Percentiles rank a stretch among this genome's conserved stretches.
These are phyloP conservation scores for Avena eriantha DNA, from an alignment of 176 grass and related monocot genomes.

Conservation along the genomic window DNA sequence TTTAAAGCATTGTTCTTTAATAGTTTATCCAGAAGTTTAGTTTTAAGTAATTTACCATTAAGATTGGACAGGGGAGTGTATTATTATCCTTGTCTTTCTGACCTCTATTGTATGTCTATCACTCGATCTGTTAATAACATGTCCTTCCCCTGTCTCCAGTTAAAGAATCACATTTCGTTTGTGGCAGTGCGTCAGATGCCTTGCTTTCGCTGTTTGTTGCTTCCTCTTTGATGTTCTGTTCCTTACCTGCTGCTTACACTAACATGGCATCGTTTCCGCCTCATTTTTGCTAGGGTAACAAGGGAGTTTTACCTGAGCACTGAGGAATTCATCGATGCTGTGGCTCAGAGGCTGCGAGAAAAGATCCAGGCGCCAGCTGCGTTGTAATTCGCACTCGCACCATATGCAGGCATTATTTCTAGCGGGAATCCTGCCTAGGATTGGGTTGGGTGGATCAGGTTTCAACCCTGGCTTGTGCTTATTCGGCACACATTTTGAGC, in stretches of 20 bases:
- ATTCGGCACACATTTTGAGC: conserved; percentile 35
- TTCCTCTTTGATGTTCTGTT: conserved; percentile 2
- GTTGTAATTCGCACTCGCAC: conserved; percentile 4
- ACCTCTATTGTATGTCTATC: neutral
- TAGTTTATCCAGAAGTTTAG: neutral
- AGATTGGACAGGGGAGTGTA: neutral
- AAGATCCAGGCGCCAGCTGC: conserved; percentile 58
- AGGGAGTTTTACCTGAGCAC: conserved; percentile 85
- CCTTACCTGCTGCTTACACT: neutral
- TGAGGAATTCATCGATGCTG: conserved; percentile 87
- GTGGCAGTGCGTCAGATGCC: neutral
- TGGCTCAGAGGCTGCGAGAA: conserved; percentile 57
- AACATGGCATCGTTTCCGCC: conserved; percentile 19
- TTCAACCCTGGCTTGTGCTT: neutral
- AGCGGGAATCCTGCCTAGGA: conserved; percentile 26
- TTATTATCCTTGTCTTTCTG: neutral
- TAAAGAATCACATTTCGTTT: neutral
- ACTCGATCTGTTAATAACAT: neutral
- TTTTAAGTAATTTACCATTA: neutral
- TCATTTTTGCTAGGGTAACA: conserved; percentile 64
- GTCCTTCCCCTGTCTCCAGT: neutral
- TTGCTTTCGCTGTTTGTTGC: neutral
- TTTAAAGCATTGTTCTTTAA: neutral
- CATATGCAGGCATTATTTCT: conserved; percentile 7
- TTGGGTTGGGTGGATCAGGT: neutral